A percentile compares a stretch with the other conserved stretches of the same genome.
These are phyloP conservation scores for Kandelia obovata DNA, from an alignment of 345 rosid genomes.

Conservation along the genomic window DNA sequence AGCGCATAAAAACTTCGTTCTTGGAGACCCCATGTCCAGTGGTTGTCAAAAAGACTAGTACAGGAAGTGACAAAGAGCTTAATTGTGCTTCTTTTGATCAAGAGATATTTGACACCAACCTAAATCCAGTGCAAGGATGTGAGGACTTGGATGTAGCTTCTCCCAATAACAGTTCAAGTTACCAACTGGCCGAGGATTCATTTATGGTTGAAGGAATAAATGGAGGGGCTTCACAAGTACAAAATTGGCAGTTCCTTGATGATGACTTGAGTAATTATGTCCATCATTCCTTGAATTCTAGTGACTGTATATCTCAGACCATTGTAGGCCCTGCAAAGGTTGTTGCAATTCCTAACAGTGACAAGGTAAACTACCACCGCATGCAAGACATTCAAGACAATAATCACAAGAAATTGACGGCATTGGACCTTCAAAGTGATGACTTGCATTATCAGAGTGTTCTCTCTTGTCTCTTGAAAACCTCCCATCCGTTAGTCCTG, in stretches of 20 bases:
- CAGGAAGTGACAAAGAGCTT: constrained; percentile 23
- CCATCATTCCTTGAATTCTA: constrained; percentile 61
- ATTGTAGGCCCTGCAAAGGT: constrained; percentile 42
- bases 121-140: constrained; percentile 35
- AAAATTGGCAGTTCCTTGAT: constrained; percentile 61
- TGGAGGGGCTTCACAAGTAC: constrained; percentile 62
- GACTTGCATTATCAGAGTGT: constrained; percentile 63
- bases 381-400: constrained; percentile 42
- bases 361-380: constrained; percentile 24
- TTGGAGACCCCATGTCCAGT: constrained; percentile 44
- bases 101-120: constrained; percentile 29
- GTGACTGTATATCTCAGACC: constrained; percentile 70
- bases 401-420: constrained; percentile 31
- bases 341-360: constrained; percentile 34
- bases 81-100: constrained; percentile 31
- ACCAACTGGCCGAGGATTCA: constrained; percentile 45
- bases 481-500: constrained; percentile 52
- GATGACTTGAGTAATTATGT: constrained; percentile 65
- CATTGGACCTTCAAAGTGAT: constrained; percentile 32
- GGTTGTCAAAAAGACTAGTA: constrained; percentile 31
- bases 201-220: constrained; percentile 53
- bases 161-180: constrained; percentile 36
- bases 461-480: constrained; percentile 57
- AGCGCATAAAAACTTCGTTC: constrained; percentile 47
- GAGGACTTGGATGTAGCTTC: constrained; percentile 47